A percentile compares a stretch with the other conserved stretches of the same genome.
Evolutionary conservation across 148 eudicot species (phyloP).

Genomic region (Heliamphora exappendiculata): DNA sequence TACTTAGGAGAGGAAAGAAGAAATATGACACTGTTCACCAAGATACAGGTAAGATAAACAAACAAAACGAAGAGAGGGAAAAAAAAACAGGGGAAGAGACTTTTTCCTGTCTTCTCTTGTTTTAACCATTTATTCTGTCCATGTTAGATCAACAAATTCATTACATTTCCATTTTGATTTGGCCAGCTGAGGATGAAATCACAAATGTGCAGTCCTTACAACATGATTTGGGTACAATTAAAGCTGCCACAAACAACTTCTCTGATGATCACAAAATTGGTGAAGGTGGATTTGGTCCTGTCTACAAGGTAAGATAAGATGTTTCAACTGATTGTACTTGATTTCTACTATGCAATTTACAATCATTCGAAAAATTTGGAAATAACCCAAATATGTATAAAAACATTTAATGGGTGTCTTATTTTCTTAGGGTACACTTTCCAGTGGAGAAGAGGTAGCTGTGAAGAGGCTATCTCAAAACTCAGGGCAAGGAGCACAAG

Average conservation of each 20-base stretch:
- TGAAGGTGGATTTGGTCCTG: slow-evolving; percentile 17
- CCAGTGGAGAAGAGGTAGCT: slow-evolving; percentile 35
- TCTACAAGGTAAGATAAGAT: slow-evolving; percentile 12
- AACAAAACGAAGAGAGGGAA: too few species aligned
- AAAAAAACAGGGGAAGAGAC: too few species aligned
- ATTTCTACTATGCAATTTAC: too few species aligned
- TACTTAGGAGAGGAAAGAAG: not conserved
- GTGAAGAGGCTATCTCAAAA: slow-evolving; percentile 40
- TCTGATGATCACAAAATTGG: slow-evolving; percentile 12
- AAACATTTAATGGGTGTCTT: not conserved
- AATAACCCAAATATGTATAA: too few species aligned
- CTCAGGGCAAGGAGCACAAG: slow-evolving; percentile 34
- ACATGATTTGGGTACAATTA: not conserved
- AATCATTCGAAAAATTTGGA: not conserved
- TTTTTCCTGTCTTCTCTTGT: not conserved
- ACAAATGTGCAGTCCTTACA: slow-evolving; percentile 1
- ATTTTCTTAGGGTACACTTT: slow-evolving; percentile 23
- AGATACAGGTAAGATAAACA: too few species aligned
- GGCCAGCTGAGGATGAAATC: not conserved
- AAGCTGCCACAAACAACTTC: slow-evolving; percentile 12
- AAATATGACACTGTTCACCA: too few species aligned
- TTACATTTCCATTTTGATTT: not conserved
- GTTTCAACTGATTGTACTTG: too few species aligned
- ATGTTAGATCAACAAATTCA: too few species aligned
- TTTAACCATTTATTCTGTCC: not conserved